phyloP scores from a whole-genome alignment of 1,139 yeast genomes.

The Spathaspora sp. region DNA sequence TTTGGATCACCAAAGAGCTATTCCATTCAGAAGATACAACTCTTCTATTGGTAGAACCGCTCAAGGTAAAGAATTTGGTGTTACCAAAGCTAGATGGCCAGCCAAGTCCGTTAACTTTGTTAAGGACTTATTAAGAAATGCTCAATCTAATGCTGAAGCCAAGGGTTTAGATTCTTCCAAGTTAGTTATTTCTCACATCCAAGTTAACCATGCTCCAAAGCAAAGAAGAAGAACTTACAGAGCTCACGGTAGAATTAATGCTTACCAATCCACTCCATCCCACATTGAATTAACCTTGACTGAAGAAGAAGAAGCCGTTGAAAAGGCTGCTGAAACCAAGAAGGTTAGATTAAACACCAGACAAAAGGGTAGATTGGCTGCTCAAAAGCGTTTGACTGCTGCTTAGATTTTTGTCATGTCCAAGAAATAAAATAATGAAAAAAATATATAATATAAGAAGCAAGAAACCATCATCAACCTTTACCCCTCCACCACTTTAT shows the following conservation, averaged over 20 bases:
- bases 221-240: slow-evolving; percentile 99
- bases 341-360: slow-evolving; percentile 81
- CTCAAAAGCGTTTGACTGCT: slow-evolving; percentile 57
- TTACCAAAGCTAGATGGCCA: slow-evolving; percentile 99
- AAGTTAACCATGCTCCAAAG: slow-evolving; percentile 99
- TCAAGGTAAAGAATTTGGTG: slow-evolving; percentile 99
- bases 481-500: too few relatives aligned
- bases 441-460: slow-evolving; percentile 6
- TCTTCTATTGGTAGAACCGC: slow-evolving; percentile 98
- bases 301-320: slow-evolving; percentile 93
- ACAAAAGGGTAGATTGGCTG: slow-evolving; percentile 90
- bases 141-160: slow-evolving; percentile 98
- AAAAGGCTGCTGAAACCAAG: slow-evolving; percentile 87
- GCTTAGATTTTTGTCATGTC: slow-evolving; percentile 12
- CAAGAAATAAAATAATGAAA: slow-evolving; percentile 4
- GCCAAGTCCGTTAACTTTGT: slow-evolving; percentile 96
- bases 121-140: slow-evolving; percentile 93
- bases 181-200: slow-evolving; percentile 95
- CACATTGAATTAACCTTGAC: slow-evolving; percentile 97
- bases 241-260: slow-evolving; percentile 99
- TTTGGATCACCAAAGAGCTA: slow-evolving; percentile 97
- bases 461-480: slow-evolving; percentile 5
- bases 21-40: slow-evolving; percentile 98
- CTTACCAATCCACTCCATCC: slow-evolving; percentile 97
- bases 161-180: slow-evolving; percentile 96